Evolutionary conservation across 345 rosid species (phyloP).

Genomic region (Crucihimalaya himalaica): DNA sequence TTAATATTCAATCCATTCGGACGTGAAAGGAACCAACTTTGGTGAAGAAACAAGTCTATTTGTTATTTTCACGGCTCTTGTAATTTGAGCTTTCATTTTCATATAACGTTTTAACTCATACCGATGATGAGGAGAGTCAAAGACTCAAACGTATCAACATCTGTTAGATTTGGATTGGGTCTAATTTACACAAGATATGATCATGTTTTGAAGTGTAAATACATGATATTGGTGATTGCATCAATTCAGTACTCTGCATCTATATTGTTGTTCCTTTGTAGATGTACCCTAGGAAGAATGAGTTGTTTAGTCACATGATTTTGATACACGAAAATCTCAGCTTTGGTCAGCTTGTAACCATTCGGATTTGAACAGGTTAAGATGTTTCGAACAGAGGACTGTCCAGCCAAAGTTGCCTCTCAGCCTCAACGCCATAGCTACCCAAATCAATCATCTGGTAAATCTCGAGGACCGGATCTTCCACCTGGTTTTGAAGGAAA

Average conservation of each 20-base stretch:
- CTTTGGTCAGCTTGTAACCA: constrained; percentile 15
- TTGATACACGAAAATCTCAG: neutral
- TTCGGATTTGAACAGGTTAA: constrained; percentile 46
- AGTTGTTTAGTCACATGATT: neutral
- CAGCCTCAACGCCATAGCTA: constrained; percentile 32
- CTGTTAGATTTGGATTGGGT: neutral
- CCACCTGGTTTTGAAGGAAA: constrained; percentile 56
- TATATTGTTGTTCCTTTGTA: neutral
- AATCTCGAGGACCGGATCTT: constrained; percentile 31
- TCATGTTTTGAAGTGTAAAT: neutral
- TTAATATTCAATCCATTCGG: neutral
- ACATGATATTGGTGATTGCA: neutral
- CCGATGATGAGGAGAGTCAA: too few species aligned
- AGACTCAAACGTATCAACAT: too few species aligned
- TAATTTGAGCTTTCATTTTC: neutral
- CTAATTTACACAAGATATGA: neutral
- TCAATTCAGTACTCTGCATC: neutral
- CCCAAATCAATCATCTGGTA: constrained; percentile 19
- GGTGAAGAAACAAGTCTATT: neutral
- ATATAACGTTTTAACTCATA: neutral
- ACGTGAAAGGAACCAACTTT: neutral
- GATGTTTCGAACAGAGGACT: constrained; percentile 49
- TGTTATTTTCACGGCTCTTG: neutral
- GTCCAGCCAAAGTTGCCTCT: constrained; percentile 53
- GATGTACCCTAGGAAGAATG: neutral